Base-by-base conservation (phyloP, 352 stramenopile species). In the Phytophthora parvispora region DNA sequence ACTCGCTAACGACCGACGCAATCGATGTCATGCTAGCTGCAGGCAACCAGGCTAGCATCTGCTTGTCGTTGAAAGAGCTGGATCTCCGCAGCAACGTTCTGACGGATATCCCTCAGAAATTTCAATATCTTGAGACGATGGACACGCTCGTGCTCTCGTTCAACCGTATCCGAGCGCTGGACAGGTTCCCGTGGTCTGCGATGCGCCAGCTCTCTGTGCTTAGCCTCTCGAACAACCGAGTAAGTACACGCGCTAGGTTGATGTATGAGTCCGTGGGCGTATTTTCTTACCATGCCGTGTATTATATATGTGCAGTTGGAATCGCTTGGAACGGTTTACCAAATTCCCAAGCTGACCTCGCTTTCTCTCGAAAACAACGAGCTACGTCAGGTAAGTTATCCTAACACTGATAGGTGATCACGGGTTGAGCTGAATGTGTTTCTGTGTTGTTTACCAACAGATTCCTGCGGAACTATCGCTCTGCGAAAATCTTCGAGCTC, bases 301-400 rank as follows among this genome's bases (percentile, higher is more conserved):
- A 53, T 51, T 54, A 32, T 24, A 36, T 47, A 10, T 45, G 24
- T 65, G 29, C 25, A 90, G 84, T 62, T 97, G 9, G 78, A 88
- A 36, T 87, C 80, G 2, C 72, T 94, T 9, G 84, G 85, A 51
- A 75, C 71, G 4, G 77, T 96, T 20, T 81, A 94, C 56, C 75
- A 89, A 48, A 71, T 82, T 6, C 77, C 77, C 8, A 75, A 74
- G 53, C 67, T 97, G 38, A 91, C 84, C 12, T 90, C 84, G 36
- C 74, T 97, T 1, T 92, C 86, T 18, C 70, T 96, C 22, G 83
- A 94, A 45, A 96, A 97, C 72, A 97, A 97, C 67, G 87, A 92
- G 47, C 61, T 97, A 7, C 80, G 79, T 8, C 78, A 92, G 68
- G 81, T 93, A 80, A 12, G 55, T 12, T 27, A 53, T 43, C 2